These are phyloP conservation scores for Monosporozyma servazzii DNA, from an alignment of 805 yeast species.

Conservation along the genomic window DNA sequence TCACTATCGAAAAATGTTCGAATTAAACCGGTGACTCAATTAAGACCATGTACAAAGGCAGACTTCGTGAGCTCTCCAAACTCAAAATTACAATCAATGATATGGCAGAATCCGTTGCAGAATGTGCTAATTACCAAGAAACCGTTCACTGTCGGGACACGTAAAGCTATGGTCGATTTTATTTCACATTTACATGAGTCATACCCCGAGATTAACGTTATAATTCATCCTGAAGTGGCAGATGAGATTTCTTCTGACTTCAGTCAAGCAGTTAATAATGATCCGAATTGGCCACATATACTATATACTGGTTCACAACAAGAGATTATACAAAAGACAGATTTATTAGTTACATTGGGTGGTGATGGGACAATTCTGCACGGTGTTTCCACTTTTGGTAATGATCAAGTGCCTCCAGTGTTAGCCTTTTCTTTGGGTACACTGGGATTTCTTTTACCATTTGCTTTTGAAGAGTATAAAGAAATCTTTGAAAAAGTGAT, in stretches of 20 bases:
- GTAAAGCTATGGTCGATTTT: constrained; percentile 56
- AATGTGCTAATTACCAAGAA: constrained; percentile 78
- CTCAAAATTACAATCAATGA: constrained; percentile 51
- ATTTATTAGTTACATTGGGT: constrained; percentile 79
- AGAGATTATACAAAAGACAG: constrained; percentile 59
- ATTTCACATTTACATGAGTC: constrained; percentile 48
- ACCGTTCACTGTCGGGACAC: constrained; percentile 63
- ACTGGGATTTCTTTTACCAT: constrained; percentile 80
- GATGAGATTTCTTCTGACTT: constrained; percentile 45
- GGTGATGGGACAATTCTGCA: constrained; percentile 92
- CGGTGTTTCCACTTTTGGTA: constrained; percentile 71
- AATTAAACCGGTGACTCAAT: constrained; percentile 24
- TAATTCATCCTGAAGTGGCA: constrained; percentile 67
- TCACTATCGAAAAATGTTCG: background rate
- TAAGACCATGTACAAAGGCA: constrained; percentile 34
- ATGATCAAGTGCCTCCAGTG: constrained; percentile 75
- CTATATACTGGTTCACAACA: constrained; percentile 50
- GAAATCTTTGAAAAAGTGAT: constrained; percentile 59
- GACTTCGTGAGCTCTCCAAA: constrained; percentile 46
- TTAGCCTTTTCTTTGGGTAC: constrained; percentile 86
- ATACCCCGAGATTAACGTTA: constrained; percentile 66
- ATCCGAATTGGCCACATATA: constrained; percentile 29
- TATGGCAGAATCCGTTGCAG: constrained; percentile 65
- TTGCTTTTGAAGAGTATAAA: constrained; percentile 56
- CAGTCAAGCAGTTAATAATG: constrained; percentile 18